Conservation (phyloP, 345 rosid species). For the Arabis alpina region DNA sequence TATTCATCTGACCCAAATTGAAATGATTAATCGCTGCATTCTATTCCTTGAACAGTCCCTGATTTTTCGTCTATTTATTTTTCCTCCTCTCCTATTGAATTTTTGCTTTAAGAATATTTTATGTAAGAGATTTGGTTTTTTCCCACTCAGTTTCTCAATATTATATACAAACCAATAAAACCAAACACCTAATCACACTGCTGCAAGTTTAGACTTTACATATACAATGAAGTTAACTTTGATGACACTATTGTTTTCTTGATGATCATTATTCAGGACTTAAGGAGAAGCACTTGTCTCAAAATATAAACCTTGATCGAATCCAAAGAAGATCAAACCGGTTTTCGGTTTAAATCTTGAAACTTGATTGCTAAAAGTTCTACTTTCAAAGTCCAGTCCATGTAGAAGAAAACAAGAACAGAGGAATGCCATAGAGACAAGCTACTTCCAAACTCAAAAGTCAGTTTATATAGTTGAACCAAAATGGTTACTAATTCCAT, state of each 20-base stretch:
- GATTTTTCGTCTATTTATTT: not conserved
- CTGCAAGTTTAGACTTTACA: not conserved
- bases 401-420: not conserved
- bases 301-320: not conserved
- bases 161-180: conserved; percentile 1
- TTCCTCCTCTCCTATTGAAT: not conserved
- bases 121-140: not conserved
- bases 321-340: too few species aligned
- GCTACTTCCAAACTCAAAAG: not conserved
- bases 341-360: too few species aligned
- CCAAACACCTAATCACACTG: not conserved
- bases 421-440: not conserved
- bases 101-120: not conserved
- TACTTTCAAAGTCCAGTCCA: not conserved
- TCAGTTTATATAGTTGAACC: conserved; percentile 8
- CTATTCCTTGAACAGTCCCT: conserved; percentile 3
- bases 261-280: not conserved
- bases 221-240: not conserved
- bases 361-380: not conserved
- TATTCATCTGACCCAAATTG: conserved; percentile 30
- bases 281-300: not conserved
- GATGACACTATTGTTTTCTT: not conserved
- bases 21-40: conserved; percentile 27
- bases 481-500: too few species aligned
- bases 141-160: not conserved